Evolutionary conservation across 345 rosid genomes (phyloP).

Genomic region (Lepidium aucheri): DNA sequence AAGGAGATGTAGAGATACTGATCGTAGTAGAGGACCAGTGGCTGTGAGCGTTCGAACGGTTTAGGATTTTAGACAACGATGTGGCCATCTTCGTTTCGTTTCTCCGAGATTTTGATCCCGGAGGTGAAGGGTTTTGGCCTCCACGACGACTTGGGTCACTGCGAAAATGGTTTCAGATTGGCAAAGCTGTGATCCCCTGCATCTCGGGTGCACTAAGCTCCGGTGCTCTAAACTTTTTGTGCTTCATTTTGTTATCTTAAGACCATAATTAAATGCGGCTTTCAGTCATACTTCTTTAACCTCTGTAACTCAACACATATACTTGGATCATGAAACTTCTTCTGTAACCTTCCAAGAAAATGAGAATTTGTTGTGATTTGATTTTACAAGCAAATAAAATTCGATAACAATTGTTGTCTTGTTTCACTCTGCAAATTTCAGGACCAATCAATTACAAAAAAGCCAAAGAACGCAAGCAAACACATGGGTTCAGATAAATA

Average conservation of each 20-base stretch:
- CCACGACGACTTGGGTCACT: slow-evolving; percentile 19
- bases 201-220: not conserved
- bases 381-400: not conserved
- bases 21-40: slow-evolving; percentile 7
- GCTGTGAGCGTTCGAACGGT: slow-evolving; percentile 23
- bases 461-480: slow-evolving; percentile 6
- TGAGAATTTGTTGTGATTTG: not conserved
- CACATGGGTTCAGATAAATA: slow-evolving; percentile 9
- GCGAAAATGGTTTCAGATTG: slow-evolving; percentile 7
- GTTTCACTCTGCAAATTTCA: not conserved
- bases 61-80: slow-evolving; percentile 41
- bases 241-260: not conserved
- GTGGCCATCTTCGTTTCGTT: slow-evolving; percentile 31
- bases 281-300: not conserved
- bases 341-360: not conserved
- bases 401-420: not conserved
- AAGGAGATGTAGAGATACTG: not conserved
- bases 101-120: slow-evolving; percentile 21
- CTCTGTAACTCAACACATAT: too few species aligned
- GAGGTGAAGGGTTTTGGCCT: slow-evolving; percentile 20
- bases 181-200: not conserved
- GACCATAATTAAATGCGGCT: too few species aligned
- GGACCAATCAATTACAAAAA: not conserved
- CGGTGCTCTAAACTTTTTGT: not conserved
- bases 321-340: not conserved